phyloP scores from a whole-genome alignment of 208 protist species.

The Porcisia deanei region DNA sequence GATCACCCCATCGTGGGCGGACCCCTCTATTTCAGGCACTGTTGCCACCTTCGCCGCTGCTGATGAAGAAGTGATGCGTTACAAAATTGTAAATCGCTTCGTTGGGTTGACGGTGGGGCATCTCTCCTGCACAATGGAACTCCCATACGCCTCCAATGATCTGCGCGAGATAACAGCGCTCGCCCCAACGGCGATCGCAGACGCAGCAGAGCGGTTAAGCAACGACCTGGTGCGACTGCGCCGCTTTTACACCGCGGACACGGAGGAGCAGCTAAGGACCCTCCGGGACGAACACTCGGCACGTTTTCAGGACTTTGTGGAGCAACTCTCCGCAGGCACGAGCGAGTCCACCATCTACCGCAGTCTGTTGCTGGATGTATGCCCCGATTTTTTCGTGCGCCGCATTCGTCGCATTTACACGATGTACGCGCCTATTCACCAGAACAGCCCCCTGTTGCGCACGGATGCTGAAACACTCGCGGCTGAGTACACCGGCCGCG shows the following conservation, averaged over 20 bases:
- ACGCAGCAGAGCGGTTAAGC: constrained; percentile 29
- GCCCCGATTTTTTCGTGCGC: constrained; percentile 45
- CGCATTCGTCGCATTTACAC: constrained; percentile 38
- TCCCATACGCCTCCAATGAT: constrained; percentile 39
- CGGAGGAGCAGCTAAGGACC: constrained; percentile 6
- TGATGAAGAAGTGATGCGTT: constrained; percentile 47
- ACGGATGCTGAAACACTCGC: constrained; percentile 33
- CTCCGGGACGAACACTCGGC: background rate
- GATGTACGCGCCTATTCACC: constrained; percentile 32
- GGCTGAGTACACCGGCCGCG: constrained; percentile 30
- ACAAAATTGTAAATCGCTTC: constrained; percentile 64
- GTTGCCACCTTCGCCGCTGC: constrained; percentile 51
- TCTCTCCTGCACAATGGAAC: constrained; percentile 51
- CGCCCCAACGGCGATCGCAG: constrained; percentile 14
- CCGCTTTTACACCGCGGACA: constrained; percentile 11
- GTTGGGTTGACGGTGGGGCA: constrained; percentile 63
- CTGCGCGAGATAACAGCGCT: constrained; percentile 30
- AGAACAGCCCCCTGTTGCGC: constrained; percentile 29
- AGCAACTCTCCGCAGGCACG: constrained; percentile 31
- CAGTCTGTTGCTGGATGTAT: constrained; percentile 33
- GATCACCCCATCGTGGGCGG: constrained; percentile 49
- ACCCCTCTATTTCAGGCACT: constrained; percentile 22
- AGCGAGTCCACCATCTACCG: constrained; percentile 47
- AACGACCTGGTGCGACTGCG: constrained; percentile 28
- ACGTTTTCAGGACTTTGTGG: constrained; percentile 20